Percentiles rank a stretch among this genome's conserved stretches.
These are phyloP conservation scores for Thalassiosira livingstoniorum DNA, from an alignment of 352 stramenopile genomes.

Conservation along the genomic window DNA sequence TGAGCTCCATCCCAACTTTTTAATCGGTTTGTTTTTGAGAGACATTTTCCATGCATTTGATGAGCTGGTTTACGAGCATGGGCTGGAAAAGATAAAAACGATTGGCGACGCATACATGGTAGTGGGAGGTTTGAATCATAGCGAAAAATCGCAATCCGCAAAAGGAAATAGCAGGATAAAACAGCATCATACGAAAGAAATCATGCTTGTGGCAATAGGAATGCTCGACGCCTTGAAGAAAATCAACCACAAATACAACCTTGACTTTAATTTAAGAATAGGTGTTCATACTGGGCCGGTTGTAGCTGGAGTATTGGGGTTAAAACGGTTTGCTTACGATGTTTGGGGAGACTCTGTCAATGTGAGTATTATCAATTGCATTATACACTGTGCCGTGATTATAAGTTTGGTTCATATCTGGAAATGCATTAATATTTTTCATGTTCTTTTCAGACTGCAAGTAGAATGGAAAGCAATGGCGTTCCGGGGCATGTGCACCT, in stretches of 20 bases:
- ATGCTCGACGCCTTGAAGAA: slow-evolving; percentile 39
- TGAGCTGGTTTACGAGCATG: slow-evolving; percentile 45
- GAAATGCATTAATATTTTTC: too few relatives aligned
- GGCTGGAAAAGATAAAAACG: slow-evolving; percentile 61
- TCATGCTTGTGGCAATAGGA: slow-evolving; percentile 49
- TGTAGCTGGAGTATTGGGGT: slow-evolving; percentile 51
- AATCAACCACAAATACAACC: slow-evolving; percentile 55
- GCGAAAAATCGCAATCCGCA: background rate
- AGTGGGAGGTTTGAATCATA: slow-evolving; percentile 51
- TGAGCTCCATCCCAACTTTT: slow-evolving; percentile 57
- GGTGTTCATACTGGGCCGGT: slow-evolving; percentile 51
- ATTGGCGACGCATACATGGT: slow-evolving; percentile 64
- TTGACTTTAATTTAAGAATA: slow-evolving; percentile 49
- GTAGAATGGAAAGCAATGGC: slow-evolving; percentile 59
- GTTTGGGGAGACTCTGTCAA: slow-evolving; percentile 63
- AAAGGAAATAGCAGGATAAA: slow-evolving; percentile 10
- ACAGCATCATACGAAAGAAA: slow-evolving; percentile 31
- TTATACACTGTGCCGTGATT: too few relatives aligned
- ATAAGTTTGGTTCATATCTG: too few relatives aligned
- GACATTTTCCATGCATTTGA: slow-evolving; percentile 60
- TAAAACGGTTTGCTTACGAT: slow-evolving; percentile 61
- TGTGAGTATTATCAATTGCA: too few relatives aligned
- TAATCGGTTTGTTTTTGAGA: slow-evolving; percentile 53
- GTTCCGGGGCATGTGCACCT: slow-evolving; percentile 53
- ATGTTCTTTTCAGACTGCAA: slow-evolving; percentile 54